Conservation (phyloP, 208 protist genomes). For the Leptomonas seymouri region DNA sequence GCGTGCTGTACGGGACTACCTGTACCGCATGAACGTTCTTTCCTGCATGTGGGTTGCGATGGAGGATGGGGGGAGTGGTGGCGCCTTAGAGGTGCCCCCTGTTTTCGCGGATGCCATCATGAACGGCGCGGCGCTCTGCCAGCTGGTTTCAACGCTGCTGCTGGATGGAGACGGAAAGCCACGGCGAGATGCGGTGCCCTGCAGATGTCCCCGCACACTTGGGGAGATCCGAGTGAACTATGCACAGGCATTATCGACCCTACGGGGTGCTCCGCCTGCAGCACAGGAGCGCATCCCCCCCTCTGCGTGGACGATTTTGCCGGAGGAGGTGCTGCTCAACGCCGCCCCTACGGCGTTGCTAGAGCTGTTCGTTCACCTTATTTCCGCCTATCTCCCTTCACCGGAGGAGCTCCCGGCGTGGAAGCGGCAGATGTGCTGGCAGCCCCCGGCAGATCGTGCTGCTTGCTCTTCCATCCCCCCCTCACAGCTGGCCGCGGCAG, state of each 20-base stretch:
- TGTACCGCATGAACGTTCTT: slow-evolving; percentile 73
- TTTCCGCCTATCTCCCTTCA: slow-evolving; percentile 47
- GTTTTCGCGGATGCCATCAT: slow-evolving; percentile 61
- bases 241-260: slow-evolving; percentile 19
- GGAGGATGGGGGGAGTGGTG: background rate
- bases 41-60: slow-evolving; percentile 20
- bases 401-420: slow-evolving; percentile 38
- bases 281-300: slow-evolving; percentile 24
- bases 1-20: slow-evolving; percentile 63
- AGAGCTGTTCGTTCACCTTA: slow-evolving; percentile 49
- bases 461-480: background rate
- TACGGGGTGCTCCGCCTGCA: slow-evolving; percentile 15
- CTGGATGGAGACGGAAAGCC: slow-evolving; percentile 4
- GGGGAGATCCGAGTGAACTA: slow-evolving; percentile 64
- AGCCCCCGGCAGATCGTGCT: slow-evolving; percentile 30
- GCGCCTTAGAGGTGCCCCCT: background rate
- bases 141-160: slow-evolving; percentile 40
- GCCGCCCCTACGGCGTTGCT: slow-evolving; percentile 43
- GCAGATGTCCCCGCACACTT: slow-evolving; percentile 39
- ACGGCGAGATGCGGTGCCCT: slow-evolving; percentile 24
- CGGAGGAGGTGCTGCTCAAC: slow-evolving; percentile 48
- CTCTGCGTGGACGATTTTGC: slow-evolving; percentile 38
- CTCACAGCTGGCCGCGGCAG: slow-evolving; percentile 34
- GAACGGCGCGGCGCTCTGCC: slow-evolving; percentile 70
- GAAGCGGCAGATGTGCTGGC: slow-evolving; percentile 43